These are phyloP conservation scores for Triangularia verruculosa DNA, from an alignment of 2,329 filamentous ascomycete species.

Conservation along the genomic window DNA sequence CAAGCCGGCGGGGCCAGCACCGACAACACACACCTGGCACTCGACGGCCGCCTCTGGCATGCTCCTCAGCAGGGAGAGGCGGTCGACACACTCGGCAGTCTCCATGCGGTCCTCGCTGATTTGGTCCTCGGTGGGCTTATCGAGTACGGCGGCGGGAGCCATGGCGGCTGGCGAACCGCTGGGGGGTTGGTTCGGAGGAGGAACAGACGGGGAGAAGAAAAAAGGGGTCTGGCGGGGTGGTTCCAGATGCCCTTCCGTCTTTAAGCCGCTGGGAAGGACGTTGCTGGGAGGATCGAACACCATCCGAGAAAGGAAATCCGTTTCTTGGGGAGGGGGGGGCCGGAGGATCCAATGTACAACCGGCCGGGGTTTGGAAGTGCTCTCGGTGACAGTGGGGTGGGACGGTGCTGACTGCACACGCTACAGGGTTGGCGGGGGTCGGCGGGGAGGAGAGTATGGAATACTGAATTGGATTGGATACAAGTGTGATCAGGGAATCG, in stretches of 20 bases:
- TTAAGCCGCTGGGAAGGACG: constrained; percentile 3
- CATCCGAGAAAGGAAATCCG: constrained; percentile 5
- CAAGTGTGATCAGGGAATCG: background rate
- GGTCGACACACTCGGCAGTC: constrained; percentile 39
- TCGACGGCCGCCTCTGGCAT: constrained; percentile 45
- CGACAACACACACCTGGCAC: constrained; percentile 46
- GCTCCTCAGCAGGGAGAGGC: constrained; percentile 48
- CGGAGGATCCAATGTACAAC: background rate
- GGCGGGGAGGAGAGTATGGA: background rate
- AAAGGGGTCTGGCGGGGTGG: constrained; percentile 7
- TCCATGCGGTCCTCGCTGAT: constrained; percentile 33
- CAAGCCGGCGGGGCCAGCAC: constrained; percentile 54
- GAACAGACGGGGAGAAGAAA: background rate
- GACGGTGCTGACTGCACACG: background rate
- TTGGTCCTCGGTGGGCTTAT: constrained; percentile 35
- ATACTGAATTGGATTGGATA: background rate
- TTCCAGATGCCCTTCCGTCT: background rate
- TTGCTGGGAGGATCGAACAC: background rate
- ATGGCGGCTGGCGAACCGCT: constrained; percentile 27
- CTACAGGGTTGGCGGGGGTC: background rate
- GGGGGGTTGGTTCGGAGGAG: background rate
- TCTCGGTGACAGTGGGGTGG: background rate
- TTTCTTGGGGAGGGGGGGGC: too few species aligned
- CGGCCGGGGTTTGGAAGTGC: background rate
- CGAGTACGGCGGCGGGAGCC: constrained; percentile 38